Conservation (phyloP, 768 basidiomycete genomes). For the Phlebiopsis gigantea region DNA sequence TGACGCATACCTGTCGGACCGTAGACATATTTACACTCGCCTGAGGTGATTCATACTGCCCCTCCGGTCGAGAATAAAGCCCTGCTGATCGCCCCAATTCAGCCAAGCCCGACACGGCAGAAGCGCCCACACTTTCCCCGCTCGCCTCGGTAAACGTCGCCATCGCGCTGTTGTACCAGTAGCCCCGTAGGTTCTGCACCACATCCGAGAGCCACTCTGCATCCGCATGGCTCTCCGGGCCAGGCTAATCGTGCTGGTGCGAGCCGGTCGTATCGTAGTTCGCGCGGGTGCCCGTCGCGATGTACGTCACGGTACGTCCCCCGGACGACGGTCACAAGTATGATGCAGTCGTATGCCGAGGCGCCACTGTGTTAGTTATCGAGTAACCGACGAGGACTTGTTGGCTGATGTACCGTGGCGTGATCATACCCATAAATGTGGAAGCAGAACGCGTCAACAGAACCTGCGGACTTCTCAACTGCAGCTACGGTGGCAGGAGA, state of each 20-base stretch:
- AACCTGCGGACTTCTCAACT: slow-evolving; percentile 23
- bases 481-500: slow-evolving; percentile 26
- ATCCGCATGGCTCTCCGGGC: slow-evolving; percentile 21
- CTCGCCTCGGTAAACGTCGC: slow-evolving; percentile 17
- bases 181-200: slow-evolving; percentile 24
- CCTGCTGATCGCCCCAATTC: slow-evolving; percentile 26
- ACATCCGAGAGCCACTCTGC: slow-evolving; percentile 25
- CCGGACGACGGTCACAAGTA: slow-evolving; percentile 9
- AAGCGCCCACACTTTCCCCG: slow-evolving; percentile 13
- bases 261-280: slow-evolving; percentile 24
- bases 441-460: slow-evolving; percentile 29
- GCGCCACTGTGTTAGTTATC: slow-evolving; percentile 22
- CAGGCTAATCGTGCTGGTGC: slow-evolving; percentile 21
- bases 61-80: slow-evolving; percentile 16
- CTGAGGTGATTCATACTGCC: slow-evolving; percentile 22
- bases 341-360: slow-evolving; percentile 21
- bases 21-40: slow-evolving; percentile 17
- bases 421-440: slow-evolving; percentile 28
- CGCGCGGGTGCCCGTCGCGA: slow-evolving; percentile 24
- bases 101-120: slow-evolving; percentile 17
- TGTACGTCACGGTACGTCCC: slow-evolving; percentile 21
- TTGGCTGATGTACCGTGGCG: slow-evolving; percentile 12
- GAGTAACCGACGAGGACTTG: too few relatives aligned
- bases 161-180: slow-evolving; percentile 20
- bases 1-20: slow-evolving; percentile 23